Conservation (phyloP, 2,329 filamentous ascomycete species). For the Nemania bipapillata region DNA sequence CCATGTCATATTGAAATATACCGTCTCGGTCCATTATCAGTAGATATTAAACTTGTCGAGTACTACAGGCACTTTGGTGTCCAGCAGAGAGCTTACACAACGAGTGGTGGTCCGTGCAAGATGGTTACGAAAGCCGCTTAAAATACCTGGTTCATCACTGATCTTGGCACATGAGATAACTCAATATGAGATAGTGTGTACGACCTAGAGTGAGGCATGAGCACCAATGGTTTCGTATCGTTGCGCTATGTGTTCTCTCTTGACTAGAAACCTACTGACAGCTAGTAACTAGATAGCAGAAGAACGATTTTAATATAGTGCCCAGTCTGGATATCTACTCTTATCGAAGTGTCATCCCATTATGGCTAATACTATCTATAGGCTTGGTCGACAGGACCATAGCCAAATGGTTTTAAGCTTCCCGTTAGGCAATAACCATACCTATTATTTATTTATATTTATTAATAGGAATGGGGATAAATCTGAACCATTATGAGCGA, state of each 20-base stretch:
- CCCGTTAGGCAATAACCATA: too few species aligned
- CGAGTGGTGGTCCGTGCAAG: constrained; percentile 15
- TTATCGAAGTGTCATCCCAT: neutral
- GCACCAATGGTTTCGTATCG: too few species aligned
- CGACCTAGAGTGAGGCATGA: neutral
- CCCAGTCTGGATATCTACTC: neutral
- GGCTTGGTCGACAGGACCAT: neutral
- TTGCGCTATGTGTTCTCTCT: neutral
- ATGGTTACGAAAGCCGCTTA: neutral
- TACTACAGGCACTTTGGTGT: neutral
- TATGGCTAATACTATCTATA: neutral
- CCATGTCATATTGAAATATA: constrained; percentile 3
- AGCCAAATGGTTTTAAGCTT: neutral
- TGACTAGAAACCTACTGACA: neutral
- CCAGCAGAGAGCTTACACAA: neutral
- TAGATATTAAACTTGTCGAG: neutral
- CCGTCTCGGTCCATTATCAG: neutral
- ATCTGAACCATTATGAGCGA: neutral
- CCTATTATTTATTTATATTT: neutral
- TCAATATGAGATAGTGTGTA: neutral
- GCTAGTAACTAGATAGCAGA: neutral
- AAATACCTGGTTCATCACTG: neutral
- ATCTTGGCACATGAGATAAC: neutral
- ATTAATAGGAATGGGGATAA: neutral
- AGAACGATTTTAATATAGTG: too few species aligned